These are phyloP conservation scores for Aspergillus nidulans DNA, from an alignment of 495 filamentous ascomycete genomes.

Conservation along the genomic window DNA sequence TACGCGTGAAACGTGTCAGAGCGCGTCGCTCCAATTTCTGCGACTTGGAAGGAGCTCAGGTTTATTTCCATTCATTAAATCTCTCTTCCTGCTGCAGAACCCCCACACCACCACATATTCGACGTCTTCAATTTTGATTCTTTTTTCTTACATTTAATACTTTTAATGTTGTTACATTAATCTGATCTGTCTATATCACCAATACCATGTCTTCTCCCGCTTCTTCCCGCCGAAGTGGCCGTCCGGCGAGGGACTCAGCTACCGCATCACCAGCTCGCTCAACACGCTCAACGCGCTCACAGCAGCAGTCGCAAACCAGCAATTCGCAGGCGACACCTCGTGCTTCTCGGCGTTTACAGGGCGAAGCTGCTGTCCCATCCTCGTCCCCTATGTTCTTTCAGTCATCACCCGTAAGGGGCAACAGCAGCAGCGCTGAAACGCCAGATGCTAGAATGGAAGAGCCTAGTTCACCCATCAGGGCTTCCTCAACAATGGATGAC, in stretches of 20 bases:
- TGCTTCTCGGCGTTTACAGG: constrained; percentile 39
- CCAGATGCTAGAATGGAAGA: constrained; percentile 47
- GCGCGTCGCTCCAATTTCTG: constrained; percentile 24
- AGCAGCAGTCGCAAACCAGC: constrained; percentile 35
- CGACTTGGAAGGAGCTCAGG: neutral
- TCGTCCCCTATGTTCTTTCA: constrained; percentile 83
- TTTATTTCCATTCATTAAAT: neutral
- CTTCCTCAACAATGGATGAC: constrained; percentile 52
- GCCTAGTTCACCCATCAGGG: constrained; percentile 65
- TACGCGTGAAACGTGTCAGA: constrained; percentile 33
- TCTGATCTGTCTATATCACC: neutral
- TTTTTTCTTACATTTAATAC: neutral
- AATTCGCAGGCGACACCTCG: constrained; percentile 43
- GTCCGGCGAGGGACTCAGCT: constrained; percentile 36
- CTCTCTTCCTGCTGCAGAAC: constrained; percentile 2
- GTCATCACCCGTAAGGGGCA: constrained; percentile 64
- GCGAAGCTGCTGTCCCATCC: constrained; percentile 41
- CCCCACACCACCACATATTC: constrained; percentile 7
- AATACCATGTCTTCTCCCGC: constrained; percentile 48
- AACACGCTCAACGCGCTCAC: constrained; percentile 28
- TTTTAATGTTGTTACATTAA: neutral
- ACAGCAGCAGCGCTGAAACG: constrained; percentile 53
- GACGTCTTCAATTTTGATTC: neutral
- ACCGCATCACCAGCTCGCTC: constrained; percentile 41
- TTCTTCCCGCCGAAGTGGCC: constrained; percentile 37